These are phyloP conservation scores for Allium cepa DNA, from an alignment of 106 monocot genomes.

Conservation along the genomic window DNA sequence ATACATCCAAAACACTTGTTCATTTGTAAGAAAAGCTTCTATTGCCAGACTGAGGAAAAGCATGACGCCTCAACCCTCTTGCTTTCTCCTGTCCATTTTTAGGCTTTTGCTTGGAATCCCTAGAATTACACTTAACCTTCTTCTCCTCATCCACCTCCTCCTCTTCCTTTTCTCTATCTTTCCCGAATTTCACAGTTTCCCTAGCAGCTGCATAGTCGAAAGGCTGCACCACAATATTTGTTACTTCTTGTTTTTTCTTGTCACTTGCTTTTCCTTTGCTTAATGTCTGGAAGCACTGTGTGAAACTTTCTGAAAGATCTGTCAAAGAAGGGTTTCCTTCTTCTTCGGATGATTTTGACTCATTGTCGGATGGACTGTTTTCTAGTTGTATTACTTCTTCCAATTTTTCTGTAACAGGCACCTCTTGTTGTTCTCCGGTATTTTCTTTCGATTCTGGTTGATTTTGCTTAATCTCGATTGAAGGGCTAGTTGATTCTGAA, in stretches of 20 bases:
- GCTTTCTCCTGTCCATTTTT: slow-evolving; percentile 17
- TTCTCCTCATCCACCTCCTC: slow-evolving; percentile 10
- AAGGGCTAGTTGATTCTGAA: neutral
- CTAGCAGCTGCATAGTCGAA: slow-evolving; percentile 70
- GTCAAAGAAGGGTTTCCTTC: slow-evolving; percentile 30
- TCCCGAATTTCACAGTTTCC: slow-evolving; percentile 34
- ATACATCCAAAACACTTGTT: neutral
- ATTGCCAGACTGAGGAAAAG: slow-evolving; percentile 83
- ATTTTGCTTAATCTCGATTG: slow-evolving; percentile 1
- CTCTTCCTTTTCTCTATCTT: slow-evolving; percentile 3
- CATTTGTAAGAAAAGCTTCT: slow-evolving; percentile 58
- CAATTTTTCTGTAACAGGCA: neutral
- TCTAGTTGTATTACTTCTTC: slow-evolving; percentile 59
- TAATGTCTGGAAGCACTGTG: slow-evolving; percentile 38
- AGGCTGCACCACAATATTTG: slow-evolving; percentile 24
- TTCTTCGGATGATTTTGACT: neutral
- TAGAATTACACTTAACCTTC: slow-evolving; percentile 5
- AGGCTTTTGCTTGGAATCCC: slow-evolving; percentile 6
- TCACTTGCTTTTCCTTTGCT: slow-evolving; percentile 10
- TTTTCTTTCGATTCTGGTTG: neutral
- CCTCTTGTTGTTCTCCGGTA: neutral
- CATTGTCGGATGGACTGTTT: slow-evolving; percentile 9
- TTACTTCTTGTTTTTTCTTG: slow-evolving; percentile 3
- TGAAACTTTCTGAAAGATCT: slow-evolving; percentile 53
- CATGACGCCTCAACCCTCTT: slow-evolving; percentile 54